Evolutionary conservation across 257 asterid genomes (phyloP).

Genomic region (Nicotiana paniculata): DNA sequence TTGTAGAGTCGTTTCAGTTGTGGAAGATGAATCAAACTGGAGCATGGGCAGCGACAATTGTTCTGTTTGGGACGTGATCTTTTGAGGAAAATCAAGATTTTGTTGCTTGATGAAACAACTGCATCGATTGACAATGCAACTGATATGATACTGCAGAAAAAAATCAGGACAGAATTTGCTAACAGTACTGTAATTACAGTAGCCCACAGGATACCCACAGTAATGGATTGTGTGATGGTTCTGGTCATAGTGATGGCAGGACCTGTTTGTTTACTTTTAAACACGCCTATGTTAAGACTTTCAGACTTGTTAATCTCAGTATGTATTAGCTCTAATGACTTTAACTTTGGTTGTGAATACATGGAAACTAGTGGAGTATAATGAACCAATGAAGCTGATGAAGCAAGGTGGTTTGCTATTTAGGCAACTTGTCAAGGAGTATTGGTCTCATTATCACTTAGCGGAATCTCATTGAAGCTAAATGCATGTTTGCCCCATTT

Average conservation of each 20-base stretch:
- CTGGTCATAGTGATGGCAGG: constrained; percentile 86
- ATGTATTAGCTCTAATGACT: background rate
- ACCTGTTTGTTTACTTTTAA: background rate
- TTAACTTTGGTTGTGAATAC: constrained; percentile 4
- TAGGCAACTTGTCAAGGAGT: constrained; percentile 78
- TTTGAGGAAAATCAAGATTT: constrained; percentile 63
- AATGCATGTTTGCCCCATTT: background rate
- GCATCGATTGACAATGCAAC: constrained; percentile 95
- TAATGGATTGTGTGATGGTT: constrained; percentile 92
- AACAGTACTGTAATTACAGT: constrained; percentile 87
- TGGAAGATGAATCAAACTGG: constrained; percentile 96
- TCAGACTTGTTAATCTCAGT: background rate
- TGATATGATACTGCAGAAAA: constrained; percentile 78
- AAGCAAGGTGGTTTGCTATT: constrained; percentile 61
- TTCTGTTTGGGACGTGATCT: constrained; percentile 86
- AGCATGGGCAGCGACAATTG: constrained; percentile 88
- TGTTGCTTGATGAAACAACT: constrained; percentile 91
- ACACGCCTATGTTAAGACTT: no score
- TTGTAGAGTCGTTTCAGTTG: constrained; percentile 37
- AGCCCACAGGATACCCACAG: constrained; percentile 91
- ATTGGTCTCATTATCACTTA: constrained; percentile 66
- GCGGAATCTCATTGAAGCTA: constrained; percentile 24
- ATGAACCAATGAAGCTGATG: constrained; percentile 58
- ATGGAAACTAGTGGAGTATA: constrained; percentile 79
- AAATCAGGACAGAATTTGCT: constrained; percentile 64